Conservation (phyloP, 192 early-diverging fungal genomes). For the Backusella morwellensis region DNA sequence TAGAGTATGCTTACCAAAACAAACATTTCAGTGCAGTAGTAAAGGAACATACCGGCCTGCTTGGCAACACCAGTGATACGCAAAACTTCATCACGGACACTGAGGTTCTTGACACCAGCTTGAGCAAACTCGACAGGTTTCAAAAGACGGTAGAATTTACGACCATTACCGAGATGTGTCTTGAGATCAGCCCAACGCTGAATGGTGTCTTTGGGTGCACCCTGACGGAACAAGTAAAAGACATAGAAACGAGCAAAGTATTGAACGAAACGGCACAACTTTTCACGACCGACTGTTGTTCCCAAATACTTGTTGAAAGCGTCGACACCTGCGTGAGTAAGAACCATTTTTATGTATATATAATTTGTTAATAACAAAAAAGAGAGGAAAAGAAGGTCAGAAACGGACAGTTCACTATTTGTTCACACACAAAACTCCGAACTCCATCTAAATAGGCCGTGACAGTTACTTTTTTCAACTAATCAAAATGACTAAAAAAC, state of each 20-base stretch:
- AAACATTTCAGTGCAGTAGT: conserved; percentile 61
- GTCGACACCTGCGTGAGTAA: conserved; percentile 28
- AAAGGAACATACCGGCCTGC: conserved; percentile 57
- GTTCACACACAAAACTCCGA: conserved; percentile 8
- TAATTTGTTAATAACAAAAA: neutral
- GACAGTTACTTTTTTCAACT: conserved; percentile 7
- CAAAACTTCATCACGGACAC: conserved; percentile 59
- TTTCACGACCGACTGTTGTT: conserved; percentile 73
- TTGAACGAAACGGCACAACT: conserved; percentile 80
- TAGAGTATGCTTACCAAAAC: conserved; percentile 51
- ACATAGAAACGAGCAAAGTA: conserved; percentile 82
- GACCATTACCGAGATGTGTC: conserved; percentile 55
- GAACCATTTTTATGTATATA: conserved; percentile 19
- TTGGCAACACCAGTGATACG: conserved; percentile 51
- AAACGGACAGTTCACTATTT: neutral
- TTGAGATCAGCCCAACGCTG: conserved; percentile 60
- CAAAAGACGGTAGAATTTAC: conserved; percentile 72
- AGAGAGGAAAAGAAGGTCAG: neutral
- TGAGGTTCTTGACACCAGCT: conserved; percentile 50
- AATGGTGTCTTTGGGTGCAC: conserved; percentile 57
- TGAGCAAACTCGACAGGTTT: conserved; percentile 69
- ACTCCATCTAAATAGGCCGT: neutral
- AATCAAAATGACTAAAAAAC: conserved; percentile 9
- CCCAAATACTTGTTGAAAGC: conserved; percentile 45
- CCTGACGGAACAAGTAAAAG: conserved; percentile 59